Evolutionary conservation across 2,329 filamentous ascomycete species (phyloP), one percentile per base, ranked within the genome.

Genomic region (Penicillium glabrum): DNA sequence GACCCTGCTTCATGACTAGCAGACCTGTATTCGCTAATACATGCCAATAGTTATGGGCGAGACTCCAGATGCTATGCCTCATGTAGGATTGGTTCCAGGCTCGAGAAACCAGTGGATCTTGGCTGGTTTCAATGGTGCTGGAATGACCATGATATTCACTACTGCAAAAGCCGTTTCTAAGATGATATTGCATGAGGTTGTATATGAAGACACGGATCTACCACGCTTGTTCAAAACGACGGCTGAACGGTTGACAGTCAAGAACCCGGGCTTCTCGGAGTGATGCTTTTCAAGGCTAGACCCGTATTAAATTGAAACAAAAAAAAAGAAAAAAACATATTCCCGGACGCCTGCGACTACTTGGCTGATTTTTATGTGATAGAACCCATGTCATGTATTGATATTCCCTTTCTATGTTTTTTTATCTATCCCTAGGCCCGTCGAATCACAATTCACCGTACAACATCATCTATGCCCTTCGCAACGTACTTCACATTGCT

Each of bases 41-140:
- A 11, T 23, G 13, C 46, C 44, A 21, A 21, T 43, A 44, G 81
- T 84, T 19, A 83, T 83, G 75, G 82, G 81, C 7, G 78, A 77
- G 27, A 82, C 79, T 1, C 72, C 74, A 3, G 82, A 84, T 60
- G 80, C 77, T 0, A 65, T 77, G 23, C 82, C 82, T 0, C 79
- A 82, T 64, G 75, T 88, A 54, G 85, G 85, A 0, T 60, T 70
- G 1, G 75, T 79, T 52, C 81, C 79, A 0, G 74, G 68, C 1
- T 69, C 66, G 47, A 61, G 70, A 3, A 78, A 80, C 0, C 66
- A 89, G 21, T 88, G 82, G 77, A 74, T 86, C 2, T 79, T 78
- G 14, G 83, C 82, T 2, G 80, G 84, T 2, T 89, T 89, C 62
- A 86, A 88, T 65, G 87, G 87, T 0, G 84, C 88, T 69, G 85